Percentiles rank a stretch among this genome's conserved stretches.
phyloP scores from a whole-genome alignment of 257 asterid genomes.

The Asclepias syriaca region DNA sequence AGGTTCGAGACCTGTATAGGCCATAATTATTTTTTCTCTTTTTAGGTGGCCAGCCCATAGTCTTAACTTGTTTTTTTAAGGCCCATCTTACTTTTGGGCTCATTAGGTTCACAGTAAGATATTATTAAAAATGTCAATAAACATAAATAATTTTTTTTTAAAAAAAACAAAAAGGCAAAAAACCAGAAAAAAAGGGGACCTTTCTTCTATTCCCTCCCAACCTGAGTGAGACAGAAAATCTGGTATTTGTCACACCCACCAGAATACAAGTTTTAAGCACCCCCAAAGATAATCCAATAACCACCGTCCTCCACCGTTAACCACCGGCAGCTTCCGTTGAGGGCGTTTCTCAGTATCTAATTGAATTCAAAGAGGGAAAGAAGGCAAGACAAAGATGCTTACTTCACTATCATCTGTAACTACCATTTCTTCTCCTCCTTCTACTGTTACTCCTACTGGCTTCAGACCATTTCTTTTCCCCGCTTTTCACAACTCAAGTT shows the following conservation, averaged over 20 bases:
- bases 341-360: not conserved
- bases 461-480: conserved; percentile 14
- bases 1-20: conserved; percentile 47
- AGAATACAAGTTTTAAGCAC: not conserved
- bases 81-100: too few relatives aligned
- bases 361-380: not conserved
- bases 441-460: conserved; percentile 1
- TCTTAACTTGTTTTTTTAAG: too few relatives aligned
- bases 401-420: conserved; percentile 14
- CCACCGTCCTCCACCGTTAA: not conserved
- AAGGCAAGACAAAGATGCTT: conserved; percentile 1
- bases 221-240: not conserved
- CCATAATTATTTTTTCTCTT: not conserved
- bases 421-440: conserved; percentile 20
- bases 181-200: too few relatives aligned
- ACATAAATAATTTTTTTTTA: too few relatives aligned
- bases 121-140: too few relatives aligned
- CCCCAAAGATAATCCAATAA: not conserved
- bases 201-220: too few relatives aligned
- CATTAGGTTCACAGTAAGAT: too few relatives aligned
- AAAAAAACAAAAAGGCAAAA: too few relatives aligned
- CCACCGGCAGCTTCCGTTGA: not conserved
- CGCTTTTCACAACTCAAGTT: not conserved
- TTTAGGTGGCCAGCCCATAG: too few relatives aligned
- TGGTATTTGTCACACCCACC: not conserved